Conservation (phyloP, 2,329 filamentous ascomycete species). For the Dactylellina haptotyla region DNA sequence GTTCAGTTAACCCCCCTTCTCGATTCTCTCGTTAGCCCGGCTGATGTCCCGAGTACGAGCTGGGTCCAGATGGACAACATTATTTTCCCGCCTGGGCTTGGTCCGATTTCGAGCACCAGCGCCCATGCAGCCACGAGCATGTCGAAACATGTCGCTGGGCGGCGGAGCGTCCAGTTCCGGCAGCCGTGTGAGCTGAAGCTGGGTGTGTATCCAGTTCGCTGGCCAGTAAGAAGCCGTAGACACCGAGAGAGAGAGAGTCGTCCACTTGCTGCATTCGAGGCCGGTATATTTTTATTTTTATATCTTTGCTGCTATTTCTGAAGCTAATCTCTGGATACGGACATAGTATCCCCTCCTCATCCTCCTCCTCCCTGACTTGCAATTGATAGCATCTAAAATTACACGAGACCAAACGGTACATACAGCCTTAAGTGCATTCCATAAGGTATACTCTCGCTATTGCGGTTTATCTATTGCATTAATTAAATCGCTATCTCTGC, state of each 20-base stretch:
- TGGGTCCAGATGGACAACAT: background rate
- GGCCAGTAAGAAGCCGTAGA: background rate
- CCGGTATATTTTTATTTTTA: no score
- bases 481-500: slow-evolving; percentile 4
- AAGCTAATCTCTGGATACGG: background rate
- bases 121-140: slow-evolving; percentile 41
- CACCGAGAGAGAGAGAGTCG: no score
- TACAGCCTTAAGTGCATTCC: background rate
- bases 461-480: no score
- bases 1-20: no score
- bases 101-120: background rate
- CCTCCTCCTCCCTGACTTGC: no score
- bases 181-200: slow-evolving; percentile 13
- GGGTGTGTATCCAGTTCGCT: no score
- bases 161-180: slow-evolving; percentile 47
- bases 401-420: no score
- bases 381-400: no score
- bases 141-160: slow-evolving; percentile 45
- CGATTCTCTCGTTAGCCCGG: background rate
- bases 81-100: slow-evolving; percentile 10
- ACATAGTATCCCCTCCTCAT: no score
- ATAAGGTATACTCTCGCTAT: background rate
- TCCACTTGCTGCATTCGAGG: no score
- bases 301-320: no score
- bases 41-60: background rate